Evolutionary conservation across 768 basidiomycete genomes (phyloP).

Genomic region (Psilocybe sp.): DNA sequence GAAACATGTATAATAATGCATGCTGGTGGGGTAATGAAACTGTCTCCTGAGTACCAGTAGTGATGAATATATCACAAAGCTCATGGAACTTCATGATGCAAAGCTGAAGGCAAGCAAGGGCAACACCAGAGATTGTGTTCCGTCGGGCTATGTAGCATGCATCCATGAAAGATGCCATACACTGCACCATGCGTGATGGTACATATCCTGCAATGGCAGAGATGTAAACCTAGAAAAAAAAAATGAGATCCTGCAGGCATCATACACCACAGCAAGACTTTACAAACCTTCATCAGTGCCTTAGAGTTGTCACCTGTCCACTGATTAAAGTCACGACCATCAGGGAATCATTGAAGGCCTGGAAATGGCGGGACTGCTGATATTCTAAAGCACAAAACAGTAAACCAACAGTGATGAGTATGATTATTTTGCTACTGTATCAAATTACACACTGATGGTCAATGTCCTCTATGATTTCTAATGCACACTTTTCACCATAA

Average conservation of each 20-base stretch:
- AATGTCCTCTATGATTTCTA: slow-evolving; percentile 32
- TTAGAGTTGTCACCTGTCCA: slow-evolving; percentile 29
- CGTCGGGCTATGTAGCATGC: slow-evolving; percentile 25
- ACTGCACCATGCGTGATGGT: slow-evolving; percentile 23
- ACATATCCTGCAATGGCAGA: slow-evolving; percentile 28
- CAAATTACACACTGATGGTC: slow-evolving; percentile 27
- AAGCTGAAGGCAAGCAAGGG: slow-evolving; percentile 7
- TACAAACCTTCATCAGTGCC: slow-evolving; percentile 24
- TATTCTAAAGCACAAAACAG: slow-evolving; percentile 8
- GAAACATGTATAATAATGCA: too few species aligned
- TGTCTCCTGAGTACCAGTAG: too few species aligned
- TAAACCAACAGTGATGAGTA: background rate
- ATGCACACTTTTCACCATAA: slow-evolving; percentile 13
- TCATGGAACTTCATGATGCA: too few species aligned
- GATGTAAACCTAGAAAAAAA: slow-evolving; percentile 25
- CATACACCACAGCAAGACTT: too few species aligned
- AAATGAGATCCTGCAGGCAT: too few species aligned
- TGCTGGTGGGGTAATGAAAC: too few species aligned
- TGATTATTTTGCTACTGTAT: background rate
- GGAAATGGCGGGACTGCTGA: slow-evolving; percentile 19
- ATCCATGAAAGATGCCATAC: slow-evolving; percentile 22
- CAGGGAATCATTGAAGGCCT: slow-evolving; percentile 19
- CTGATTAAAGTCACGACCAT: slow-evolving; percentile 20
- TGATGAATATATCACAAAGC: too few species aligned
- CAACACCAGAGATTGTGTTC: slow-evolving; percentile 12